These are phyloP conservation scores for Sophora flavescens DNA, from an alignment of 306 rosid genomes.

Conservation along the genomic window DNA sequence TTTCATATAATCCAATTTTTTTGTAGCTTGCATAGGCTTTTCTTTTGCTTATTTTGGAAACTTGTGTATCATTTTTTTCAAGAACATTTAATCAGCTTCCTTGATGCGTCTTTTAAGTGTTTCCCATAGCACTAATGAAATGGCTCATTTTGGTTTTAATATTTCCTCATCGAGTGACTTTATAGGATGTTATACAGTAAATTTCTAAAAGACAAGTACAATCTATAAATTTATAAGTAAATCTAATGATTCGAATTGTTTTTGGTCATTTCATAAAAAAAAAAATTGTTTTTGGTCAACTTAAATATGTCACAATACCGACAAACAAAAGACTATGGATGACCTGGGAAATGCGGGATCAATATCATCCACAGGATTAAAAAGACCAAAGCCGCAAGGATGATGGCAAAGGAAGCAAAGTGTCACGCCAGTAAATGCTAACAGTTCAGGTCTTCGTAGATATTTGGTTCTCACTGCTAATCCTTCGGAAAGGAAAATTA, in stretches of 20 bases:
- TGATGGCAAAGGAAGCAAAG: background rate
- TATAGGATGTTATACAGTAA: background rate
- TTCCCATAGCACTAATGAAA: background rate
- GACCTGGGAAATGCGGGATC: slow-evolving; percentile 25
- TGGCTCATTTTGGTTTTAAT: slow-evolving; percentile 13
- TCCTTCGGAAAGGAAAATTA: too few relatives aligned
- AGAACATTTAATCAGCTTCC: background rate
- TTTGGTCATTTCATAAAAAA: too few relatives aligned
- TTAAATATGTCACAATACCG: background rate
- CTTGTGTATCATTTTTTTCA: slow-evolving; percentile 1
- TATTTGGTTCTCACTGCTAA: too few relatives aligned
- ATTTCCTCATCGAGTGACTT: background rate
- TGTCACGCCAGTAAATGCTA: background rate
- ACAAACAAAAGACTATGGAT: slow-evolving; percentile 14
- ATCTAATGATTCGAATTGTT: too few relatives aligned
- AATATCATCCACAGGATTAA: background rate
- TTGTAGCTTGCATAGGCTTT: slow-evolving; percentile 16
- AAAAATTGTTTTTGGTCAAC: too few relatives aligned
- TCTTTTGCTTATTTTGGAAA: slow-evolving; percentile 27
- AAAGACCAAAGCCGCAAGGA: background rate
- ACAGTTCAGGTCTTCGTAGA: background rate
- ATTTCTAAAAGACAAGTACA: too few relatives aligned
- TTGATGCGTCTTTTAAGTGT: slow-evolving; percentile 13
- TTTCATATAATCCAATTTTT: background rate
- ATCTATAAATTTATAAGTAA: too few relatives aligned